Base-by-base conservation (phyloP, 805 yeast genomes). In the Candida palmyrensis region DNA sequence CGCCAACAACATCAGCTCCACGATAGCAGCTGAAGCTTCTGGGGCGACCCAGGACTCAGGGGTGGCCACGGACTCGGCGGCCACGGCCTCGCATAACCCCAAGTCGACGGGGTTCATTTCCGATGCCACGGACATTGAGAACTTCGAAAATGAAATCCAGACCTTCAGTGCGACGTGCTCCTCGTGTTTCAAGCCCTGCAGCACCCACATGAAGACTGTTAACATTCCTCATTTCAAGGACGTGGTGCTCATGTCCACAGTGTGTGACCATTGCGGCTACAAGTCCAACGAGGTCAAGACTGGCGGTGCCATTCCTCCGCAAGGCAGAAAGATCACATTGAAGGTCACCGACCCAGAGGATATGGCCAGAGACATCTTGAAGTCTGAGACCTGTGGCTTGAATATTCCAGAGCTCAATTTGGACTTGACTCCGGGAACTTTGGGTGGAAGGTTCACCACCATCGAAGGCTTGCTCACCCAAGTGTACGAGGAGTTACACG, bases 181-280 rank as follows among this genome's bases (percentile, higher is more conserved):
- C 6, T 75, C 92, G 13, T 92, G 99, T 60, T 75, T 71, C 45
- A 74, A 73, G 37, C 77, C 79, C 9, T 84, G 96, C 58, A 85
- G 78, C 36, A 92, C 99, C 2, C 94, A 89, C 55, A 92, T 92
- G 99, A 92, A 92, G 66, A 76, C 88, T 24, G 96, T 92, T 15
- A 81, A 87, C 57, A 92, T 92, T 45, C 99, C 99, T 14, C 97
- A 92, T 62, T 92, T 92, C 74, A 89, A 90, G 63, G 97, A 92
- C 45, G 99, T 92, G 25, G 82, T 92, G 39, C 76, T 92, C 48
- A 92, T 92, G 98, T 82, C 94, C 30, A 92, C 98, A 1, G 79
- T 76, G 1, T 92, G 99, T 65, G 89, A 81, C 20, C 63, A 75
- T 42, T 92, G 99, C 64, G 98, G 97, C 23, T 92, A 84, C 63